These are phyloP conservation scores for Alnus glutinosa DNA, from an alignment of 306 rosid species.

Conservation along the genomic window DNA sequence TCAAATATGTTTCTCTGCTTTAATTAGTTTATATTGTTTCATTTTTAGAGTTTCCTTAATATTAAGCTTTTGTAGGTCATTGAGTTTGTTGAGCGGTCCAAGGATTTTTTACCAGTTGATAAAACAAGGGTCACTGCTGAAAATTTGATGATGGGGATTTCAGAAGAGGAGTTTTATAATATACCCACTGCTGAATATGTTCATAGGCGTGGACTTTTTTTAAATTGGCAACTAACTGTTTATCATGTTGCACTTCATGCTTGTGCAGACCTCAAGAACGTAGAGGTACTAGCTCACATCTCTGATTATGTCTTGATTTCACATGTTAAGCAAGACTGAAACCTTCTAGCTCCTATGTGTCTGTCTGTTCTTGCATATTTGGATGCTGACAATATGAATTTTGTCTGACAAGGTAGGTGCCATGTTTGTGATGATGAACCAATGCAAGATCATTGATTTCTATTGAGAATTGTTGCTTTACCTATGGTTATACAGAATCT, in stretches of 20 bases:
- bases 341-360: not conserved
- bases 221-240: conserved; percentile 46
- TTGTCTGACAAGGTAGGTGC: not conserved
- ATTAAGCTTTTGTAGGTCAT: conserved; percentile 54
- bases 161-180: conserved; percentile 90
- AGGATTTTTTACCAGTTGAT: conserved; percentile 73
- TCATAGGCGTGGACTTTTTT: conserved; percentile 60
- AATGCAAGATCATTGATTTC: not conserved
- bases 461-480: not conserved
- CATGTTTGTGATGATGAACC: not conserved
- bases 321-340: not conserved
- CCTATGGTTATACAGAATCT: not conserved
- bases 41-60: conserved; percentile 26
- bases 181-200: conserved; percentile 81
- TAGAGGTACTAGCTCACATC: conserved; percentile 52
- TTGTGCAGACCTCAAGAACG: conserved; percentile 73
- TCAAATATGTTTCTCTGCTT: conserved; percentile 17
- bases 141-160: conserved; percentile 79
- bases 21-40: conserved; percentile 18
- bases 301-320: conserved; percentile 12
- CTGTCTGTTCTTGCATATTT: not conserved
- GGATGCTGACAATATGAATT: not conserved
- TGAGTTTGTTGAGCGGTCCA: conserved; percentile 90
- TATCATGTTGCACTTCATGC: conserved; percentile 88
- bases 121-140: conserved; percentile 67